Percentiles rank a stretch among this genome's conserved stretches.
phyloP scores from a whole-genome alignment of 805 yeast species.

The Kazachstania taianensis region DNA sequence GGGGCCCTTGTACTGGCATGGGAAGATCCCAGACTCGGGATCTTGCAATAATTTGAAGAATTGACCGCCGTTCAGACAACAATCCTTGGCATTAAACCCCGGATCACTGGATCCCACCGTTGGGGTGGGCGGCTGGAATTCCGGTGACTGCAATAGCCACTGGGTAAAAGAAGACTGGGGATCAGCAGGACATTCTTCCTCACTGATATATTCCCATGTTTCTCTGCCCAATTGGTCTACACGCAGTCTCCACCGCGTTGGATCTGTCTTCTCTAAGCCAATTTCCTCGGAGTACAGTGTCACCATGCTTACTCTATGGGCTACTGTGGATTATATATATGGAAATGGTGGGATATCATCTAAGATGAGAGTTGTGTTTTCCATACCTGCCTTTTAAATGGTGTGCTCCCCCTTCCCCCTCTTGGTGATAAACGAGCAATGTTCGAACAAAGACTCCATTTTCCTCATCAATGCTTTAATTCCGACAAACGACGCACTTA shows the following conservation, averaged over 20 bases:
- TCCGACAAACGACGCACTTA: no score
- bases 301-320: no score
- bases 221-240: slow-evolving; percentile 68
- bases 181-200: slow-evolving; percentile 31
- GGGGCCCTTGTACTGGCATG: slow-evolving; percentile 92
- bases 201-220: slow-evolving; percentile 60
- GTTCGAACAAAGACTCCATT: no score
- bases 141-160: slow-evolving; percentile 39
- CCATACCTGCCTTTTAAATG: no score
- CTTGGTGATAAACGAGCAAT: no score
- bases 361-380: no score
- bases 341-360: no score
- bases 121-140: slow-evolving; percentile 32
- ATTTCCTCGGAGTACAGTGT: slow-evolving; percentile 55
- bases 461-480: no score
- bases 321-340: no score
- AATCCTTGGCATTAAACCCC: slow-evolving; percentile 38
- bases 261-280: slow-evolving; percentile 61
- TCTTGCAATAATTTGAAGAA: slow-evolving; percentile 68
- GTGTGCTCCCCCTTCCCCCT: no score
- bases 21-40: slow-evolving; percentile 69
- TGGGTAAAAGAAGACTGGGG: slow-evolving; percentile 49
- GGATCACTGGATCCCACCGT: slow-evolving; percentile 16
- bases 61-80: slow-evolving; percentile 65
- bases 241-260: slow-evolving; percentile 60